phyloP scores from a whole-genome alignment of 192 early-diverging fungal genomes.

The Entrophospora sp. region DNA sequence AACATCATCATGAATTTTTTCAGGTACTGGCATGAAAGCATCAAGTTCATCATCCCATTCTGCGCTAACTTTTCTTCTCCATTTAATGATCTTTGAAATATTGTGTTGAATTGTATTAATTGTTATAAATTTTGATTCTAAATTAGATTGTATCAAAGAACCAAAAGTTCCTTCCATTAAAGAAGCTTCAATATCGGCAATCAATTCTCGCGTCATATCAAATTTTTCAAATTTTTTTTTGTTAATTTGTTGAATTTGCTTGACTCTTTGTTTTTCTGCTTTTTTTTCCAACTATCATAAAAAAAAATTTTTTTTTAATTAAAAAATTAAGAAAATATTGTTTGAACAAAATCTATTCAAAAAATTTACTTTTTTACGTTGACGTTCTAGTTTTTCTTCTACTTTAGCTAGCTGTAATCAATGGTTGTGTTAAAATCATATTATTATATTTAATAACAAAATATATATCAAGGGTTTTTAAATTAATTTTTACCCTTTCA shows the following conservation, averaged over 20 bases:
- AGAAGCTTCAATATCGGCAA: constrained; percentile 22
- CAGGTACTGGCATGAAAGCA: constrained; percentile 24
- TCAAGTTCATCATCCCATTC: constrained; percentile 24
- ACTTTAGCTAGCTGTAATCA: too few relatives aligned
- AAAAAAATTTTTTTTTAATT: not conserved
- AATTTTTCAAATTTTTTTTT: constrained; percentile 16
- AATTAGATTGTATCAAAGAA: constrained; percentile 6
- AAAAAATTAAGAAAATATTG: not conserved
- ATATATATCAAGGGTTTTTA: too few relatives aligned
- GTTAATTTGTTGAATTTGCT: constrained; percentile 26
- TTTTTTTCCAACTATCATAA: constrained; percentile 17
- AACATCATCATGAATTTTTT: constrained; percentile 21
- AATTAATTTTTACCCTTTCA: too few relatives aligned
- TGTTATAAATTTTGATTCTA: constrained; percentile 11
- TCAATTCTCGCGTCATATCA: constrained; percentile 29
- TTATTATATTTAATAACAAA: too few relatives aligned
- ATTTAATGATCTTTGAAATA: constrained; percentile 25
- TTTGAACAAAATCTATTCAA: not conserved
- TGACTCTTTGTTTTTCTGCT: constrained; percentile 18
- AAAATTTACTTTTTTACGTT: not conserved
- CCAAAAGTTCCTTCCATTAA: constrained; percentile 22
- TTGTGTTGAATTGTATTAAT: not conserved
- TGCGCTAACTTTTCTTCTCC: constrained; percentile 23
- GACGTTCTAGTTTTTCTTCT: constrained; percentile 8
- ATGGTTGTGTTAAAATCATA: too few relatives aligned